phyloP scores from a whole-genome alignment of 176 grass and related monocot species.

The Aegilops longissima region DNA sequence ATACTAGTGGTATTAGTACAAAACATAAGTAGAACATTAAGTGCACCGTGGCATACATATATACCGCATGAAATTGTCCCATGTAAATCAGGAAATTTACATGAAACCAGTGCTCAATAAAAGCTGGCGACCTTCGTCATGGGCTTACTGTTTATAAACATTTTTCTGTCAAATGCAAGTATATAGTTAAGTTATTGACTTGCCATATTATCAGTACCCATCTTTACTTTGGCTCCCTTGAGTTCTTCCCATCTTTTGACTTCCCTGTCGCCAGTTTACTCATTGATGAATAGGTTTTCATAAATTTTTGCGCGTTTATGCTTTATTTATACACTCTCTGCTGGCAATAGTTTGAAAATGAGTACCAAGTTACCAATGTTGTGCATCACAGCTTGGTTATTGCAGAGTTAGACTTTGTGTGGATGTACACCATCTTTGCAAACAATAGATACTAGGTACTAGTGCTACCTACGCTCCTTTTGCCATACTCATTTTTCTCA shows the following conservation, averaged over 20 bases:
- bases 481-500: neutral
- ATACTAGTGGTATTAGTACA: neutral
- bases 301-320: neutral
- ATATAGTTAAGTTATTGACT: neutral
- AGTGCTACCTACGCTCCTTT: neutral
- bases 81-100: neutral
- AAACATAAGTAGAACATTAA: neutral
- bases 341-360: neutral
- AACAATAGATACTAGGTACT: neutral
- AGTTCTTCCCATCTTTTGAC: neutral
- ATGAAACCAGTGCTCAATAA: neutral
- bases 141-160: neutral
- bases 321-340: neutral
- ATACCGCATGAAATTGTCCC: neutral
- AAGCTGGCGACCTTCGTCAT: neutral
- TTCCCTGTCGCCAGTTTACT: neutral
- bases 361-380: conserved; percentile 1
- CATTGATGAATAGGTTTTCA: neutral
- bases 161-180: neutral
- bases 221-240: neutral
- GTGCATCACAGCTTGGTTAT: conserved; percentile 5
- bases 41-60: neutral
- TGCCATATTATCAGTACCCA: neutral
- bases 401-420: neutral
- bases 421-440: conserved; percentile 4